Conservation (phyloP, 495 filamentous ascomycete species). For the Podospora bellae-mahoneyi region DNA sequence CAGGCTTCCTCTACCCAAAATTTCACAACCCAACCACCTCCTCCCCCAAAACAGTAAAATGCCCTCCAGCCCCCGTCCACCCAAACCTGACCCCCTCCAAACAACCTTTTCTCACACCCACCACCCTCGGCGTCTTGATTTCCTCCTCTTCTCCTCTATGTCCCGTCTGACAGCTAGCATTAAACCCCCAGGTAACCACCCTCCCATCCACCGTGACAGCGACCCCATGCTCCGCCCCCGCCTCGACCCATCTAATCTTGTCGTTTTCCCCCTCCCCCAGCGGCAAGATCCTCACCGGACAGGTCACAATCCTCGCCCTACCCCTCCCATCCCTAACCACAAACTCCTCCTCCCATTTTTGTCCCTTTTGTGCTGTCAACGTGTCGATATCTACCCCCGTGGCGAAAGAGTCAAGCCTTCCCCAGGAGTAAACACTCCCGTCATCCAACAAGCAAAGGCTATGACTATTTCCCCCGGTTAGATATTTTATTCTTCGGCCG, state of each 20-base stretch:
- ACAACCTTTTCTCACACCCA: neutral
- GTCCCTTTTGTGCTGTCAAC: neutral
- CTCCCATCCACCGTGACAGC: constrained; percentile 1
- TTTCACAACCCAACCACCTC: constrained; percentile 1
- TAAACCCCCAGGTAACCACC: constrained; percentile 5
- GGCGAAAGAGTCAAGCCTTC: neutral
- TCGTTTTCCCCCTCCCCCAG: neutral
- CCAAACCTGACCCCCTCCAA: neutral
- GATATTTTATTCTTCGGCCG: neutral
- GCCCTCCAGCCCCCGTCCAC: constrained; percentile 5
- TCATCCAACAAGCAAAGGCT: neutral
- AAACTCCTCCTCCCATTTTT: neutral
- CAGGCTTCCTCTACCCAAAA: neutral
- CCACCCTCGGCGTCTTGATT: constrained; percentile 1
- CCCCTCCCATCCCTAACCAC: neutral
- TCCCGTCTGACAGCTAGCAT: neutral
- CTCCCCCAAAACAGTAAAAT: constrained; percentile 11
- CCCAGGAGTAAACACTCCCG: neutral
- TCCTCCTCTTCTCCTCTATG: constrained; percentile 3
- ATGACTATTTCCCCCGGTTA: neutral
- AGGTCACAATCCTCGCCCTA: constrained; percentile 3
- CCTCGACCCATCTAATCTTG: neutral
- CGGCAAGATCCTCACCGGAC: neutral
- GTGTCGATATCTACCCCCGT: neutral
- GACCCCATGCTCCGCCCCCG: neutral